These are phyloP conservation scores for Agapanthus africanus DNA, from an alignment of 106 monocot genomes.

Conservation along the genomic window DNA sequence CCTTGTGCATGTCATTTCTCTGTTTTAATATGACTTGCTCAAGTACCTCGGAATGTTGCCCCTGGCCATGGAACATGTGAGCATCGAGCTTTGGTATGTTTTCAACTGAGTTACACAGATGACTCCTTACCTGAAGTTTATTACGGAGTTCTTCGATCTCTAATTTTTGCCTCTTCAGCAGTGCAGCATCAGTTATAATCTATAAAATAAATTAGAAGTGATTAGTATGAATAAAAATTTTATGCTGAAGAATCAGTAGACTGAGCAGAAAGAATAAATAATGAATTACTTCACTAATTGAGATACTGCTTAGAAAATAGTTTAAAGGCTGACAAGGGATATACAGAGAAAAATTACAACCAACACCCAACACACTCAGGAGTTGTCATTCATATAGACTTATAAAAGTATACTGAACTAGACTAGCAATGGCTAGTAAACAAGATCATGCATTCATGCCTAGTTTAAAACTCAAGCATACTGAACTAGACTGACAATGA, in stretches of 20 bases:
- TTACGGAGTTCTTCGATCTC: slow-evolving; percentile 94
- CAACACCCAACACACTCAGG: not conserved
- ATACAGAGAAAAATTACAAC: not conserved
- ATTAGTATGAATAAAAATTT: not conserved
- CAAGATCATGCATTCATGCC: too few relatives aligned
- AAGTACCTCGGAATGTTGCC: slow-evolving; percentile 84
- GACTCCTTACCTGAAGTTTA: slow-evolving; percentile 55
- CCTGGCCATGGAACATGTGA: slow-evolving; percentile 33
- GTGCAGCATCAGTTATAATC: slow-evolving; percentile 93
- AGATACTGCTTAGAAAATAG: not conserved
- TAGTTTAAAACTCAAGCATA: too few relatives aligned
- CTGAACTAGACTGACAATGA: not conserved
- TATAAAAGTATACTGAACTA: too few relatives aligned
- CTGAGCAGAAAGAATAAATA: not conserved
- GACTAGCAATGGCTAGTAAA: too few relatives aligned
- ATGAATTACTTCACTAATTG: not conserved
- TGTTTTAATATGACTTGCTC: slow-evolving; percentile 92
- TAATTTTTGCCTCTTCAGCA: slow-evolving; percentile 83
- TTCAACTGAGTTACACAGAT: not conserved
- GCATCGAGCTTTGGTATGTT: not conserved
- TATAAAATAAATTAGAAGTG: slow-evolving; percentile 9
- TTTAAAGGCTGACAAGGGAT: not conserved
- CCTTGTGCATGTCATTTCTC: slow-evolving; percentile 96
- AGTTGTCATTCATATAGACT: not conserved
- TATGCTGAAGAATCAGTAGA: not conserved